Percentiles rank a stretch among this genome's conserved stretches.
These are phyloP conservation scores for Penicillium sp. DNA, from an alignment of 2,329 filamentous ascomycete species.

Conservation along the genomic window DNA sequence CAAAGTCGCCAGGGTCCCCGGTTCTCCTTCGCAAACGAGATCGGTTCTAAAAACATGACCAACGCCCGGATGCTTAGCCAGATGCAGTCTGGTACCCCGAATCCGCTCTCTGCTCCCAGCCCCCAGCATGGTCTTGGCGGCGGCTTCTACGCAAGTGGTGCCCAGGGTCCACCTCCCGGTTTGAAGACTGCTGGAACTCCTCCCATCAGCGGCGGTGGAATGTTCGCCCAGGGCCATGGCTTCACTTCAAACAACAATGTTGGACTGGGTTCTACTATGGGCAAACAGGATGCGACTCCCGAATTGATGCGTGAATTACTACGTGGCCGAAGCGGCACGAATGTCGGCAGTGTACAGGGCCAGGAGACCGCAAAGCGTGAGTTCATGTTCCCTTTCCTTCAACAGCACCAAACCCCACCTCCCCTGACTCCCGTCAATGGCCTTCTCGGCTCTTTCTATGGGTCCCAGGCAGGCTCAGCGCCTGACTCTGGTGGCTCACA, in stretches of 20 bases:
- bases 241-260: conserved; percentile 65
- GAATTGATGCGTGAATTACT: conserved; percentile 81
- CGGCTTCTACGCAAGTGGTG: conserved; percentile 78
- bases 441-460: conserved; percentile 89
- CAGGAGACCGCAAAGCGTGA: conserved; percentile 95
- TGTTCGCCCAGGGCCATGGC: conserved; percentile 85
- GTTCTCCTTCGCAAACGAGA: conserved; percentile 82
- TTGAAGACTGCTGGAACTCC: conserved; percentile 94
- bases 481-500: conserved; percentile 76
- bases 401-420: conserved; percentile 82
- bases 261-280: conserved; percentile 61
- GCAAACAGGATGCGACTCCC: conserved; percentile 69
- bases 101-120: conserved; percentile 38
- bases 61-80: conserved; percentile 58
- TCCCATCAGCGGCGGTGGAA: conserved; percentile 72
- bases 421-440: conserved; percentile 89
- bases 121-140: conserved; percentile 49
- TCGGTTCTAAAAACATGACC: conserved; percentile 51
- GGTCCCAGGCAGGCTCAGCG: conserved; percentile 77
- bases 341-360: conserved; percentile 65
- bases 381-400: conserved; percentile 92
- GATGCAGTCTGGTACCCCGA: conserved; percentile 40
- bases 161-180: conserved; percentile 90
- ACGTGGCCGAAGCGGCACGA: conserved; percentile 61
- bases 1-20: conserved; percentile 82